Evolutionary conservation across 1,284 basidiomycete species (phyloP), one percentile per base, ranked within the genome.

Genomic region (Austropuccinia psidii): DNA sequence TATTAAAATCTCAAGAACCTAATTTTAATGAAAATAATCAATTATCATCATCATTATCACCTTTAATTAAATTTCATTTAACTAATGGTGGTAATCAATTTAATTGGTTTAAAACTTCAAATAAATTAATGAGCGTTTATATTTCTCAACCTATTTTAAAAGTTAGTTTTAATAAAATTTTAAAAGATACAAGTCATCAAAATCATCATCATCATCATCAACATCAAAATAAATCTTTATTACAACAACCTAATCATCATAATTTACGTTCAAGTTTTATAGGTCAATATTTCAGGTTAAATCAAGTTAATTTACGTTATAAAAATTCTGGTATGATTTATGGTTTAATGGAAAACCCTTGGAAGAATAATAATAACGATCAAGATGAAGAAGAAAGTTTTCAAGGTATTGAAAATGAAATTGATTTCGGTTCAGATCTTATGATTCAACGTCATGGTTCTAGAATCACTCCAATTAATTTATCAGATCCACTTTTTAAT

Each of bases 101-200:
- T 11, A 69, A 69, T 31, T 69, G 66, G 54, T 11, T 13, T 4
- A 11, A 33, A 31, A 69, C 66, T 1, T 50, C 39, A 29, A 55
- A 52, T 21, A 50, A 54, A 31, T 19, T 57, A 39, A 29, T 69
- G 27, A 45, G 52, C 15, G 39, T 69, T 8, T 69, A 58, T 24
- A 33, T 69, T 15, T 50, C 24, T 21, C 54, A 57, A 55, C 66
- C 66, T 24, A 69, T 69, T 41, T 41, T 69, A 31, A 29, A 29
- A 35, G 33, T 45, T 27, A 35, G n/a, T n/a, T n/a, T n/a, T n/a
- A n/a, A n/a, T n/a, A n/a, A n/a, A n/a, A n/a, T n/a, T n/a, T n/a
- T n/a, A n/a, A n/a, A n/a, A n/a, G n/a, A n/a, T n/a, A n/a, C n/a
- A n/a, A n/a, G n/a, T n/a, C n/a, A n/a, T n/a, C n/a, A n/a, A n/a